phyloP scores from a whole-genome alignment of 768 basidiomycete genomes.

The Boletus vinaceobasis region DNA sequence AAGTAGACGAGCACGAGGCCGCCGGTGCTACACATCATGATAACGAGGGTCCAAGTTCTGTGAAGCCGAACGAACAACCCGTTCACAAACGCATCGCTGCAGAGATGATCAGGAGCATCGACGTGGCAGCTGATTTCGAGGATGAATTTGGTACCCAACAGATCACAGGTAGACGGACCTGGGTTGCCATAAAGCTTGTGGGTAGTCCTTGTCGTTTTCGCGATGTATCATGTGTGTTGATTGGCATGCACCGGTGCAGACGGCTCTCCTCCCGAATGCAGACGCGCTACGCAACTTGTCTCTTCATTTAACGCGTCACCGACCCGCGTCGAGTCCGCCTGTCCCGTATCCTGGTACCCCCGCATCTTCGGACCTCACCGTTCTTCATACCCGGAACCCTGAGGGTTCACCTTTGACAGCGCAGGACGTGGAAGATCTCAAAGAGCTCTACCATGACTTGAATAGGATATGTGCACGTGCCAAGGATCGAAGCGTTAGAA shows the following conservation, averaged over 20 bases:
- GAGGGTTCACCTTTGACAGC: conserved; percentile 36
- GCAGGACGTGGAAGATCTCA: conserved; percentile 59
- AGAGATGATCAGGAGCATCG: conserved; percentile 75
- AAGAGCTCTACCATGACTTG: conserved; percentile 60
- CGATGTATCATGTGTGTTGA: not conserved
- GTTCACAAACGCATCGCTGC: conserved; percentile 62
- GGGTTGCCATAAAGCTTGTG: conserved; percentile 85
- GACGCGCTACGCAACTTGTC: conserved; percentile 62
- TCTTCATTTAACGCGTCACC: conserved; percentile 47
- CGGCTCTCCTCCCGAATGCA: conserved; percentile 65
- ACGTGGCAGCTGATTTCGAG: conserved; percentile 81
- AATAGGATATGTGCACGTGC: conserved; percentile 63
- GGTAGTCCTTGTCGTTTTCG: conserved; percentile 19
- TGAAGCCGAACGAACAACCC: conserved; percentile 20
- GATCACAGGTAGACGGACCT: conserved; percentile 53
- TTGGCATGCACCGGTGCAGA: conserved; percentile 35
- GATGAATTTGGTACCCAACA: conserved; percentile 34
- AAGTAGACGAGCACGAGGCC: conserved; percentile 66
- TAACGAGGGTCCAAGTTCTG: conserved; percentile 1
- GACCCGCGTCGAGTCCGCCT: conserved; percentile 28
- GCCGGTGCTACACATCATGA: conserved; percentile 22
- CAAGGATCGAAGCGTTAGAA: conserved; percentile 54
- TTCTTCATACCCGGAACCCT: conserved; percentile 35
- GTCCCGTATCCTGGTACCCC: conserved; percentile 73
- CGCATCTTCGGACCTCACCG: conserved; percentile 52